Base-by-base conservation (phyloP, 768 basidiomycete genomes). In the Megacollybia marginata region DNA sequence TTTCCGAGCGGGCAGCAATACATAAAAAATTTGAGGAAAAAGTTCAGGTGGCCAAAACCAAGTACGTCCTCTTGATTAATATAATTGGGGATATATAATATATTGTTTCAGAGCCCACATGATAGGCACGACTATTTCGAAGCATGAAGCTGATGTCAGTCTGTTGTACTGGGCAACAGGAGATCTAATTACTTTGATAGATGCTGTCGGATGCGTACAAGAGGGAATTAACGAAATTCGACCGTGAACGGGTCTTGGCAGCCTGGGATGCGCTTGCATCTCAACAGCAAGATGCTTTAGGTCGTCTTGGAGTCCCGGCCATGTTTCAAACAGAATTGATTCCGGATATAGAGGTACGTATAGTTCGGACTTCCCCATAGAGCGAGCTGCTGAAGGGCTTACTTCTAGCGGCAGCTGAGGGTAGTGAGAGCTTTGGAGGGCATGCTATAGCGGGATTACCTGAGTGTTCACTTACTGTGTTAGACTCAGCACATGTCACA, bases 181-280 rank as follows among this genome's bases (percentile, higher is more conserved):
- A 33, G 34, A 45, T 28, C 15, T 52, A 35, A 20, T 33, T 15
- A 13, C 34, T 50, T 52, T 44, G 44, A 46, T 62, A 92, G 90
- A 80, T 73, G 73, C 66, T 91, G 55, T 74, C 77, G 44, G 75
- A 76, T 44, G 74, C 76, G 19, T 82, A 83, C 65, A 78, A 75
- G 52, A 78, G 71, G 55, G 88, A 89, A 52, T 61, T 91, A 34
- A 67, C 62, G 35, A 76, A 72, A 53, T 90, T 90, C 59, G 89
- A 91, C 59, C 57, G 57, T n/a, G 80, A 88, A 46, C 74, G 83
- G 34, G 83, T 73, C 9, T 63, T 91, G 6, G 71, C 80, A 2
- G 84, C 86, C 9, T 92, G 88, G 87, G 88, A 88, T 58, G 78
- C 76, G 16, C 71, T 92, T n/a, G 63, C 83, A 16, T 66, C 76